phyloP scores from a whole-genome alignment of 2,329 filamentous ascomycete genomes.

The Diaporthe citriasiana region DNA sequence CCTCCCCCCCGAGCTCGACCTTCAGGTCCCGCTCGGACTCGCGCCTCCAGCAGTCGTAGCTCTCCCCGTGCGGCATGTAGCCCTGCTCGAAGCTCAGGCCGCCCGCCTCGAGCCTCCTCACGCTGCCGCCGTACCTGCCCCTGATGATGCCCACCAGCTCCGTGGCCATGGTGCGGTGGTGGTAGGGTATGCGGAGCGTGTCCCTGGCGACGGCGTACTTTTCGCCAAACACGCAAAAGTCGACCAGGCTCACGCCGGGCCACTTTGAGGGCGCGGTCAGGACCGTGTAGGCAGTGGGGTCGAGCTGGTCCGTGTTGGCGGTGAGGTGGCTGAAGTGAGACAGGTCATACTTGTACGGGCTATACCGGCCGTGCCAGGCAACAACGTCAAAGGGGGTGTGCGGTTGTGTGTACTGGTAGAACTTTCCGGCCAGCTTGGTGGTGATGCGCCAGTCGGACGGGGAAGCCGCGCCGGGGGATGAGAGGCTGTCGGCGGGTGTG shows the following conservation, averaged over 20 bases:
- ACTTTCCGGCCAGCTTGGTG: slow-evolving; percentile 71
- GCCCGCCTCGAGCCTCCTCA: slow-evolving; percentile 48
- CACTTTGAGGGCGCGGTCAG: slow-evolving; percentile 69
- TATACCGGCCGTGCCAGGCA: slow-evolving; percentile 76
- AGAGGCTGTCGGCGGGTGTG: slow-evolving; percentile 27
- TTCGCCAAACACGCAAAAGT: slow-evolving; percentile 75
- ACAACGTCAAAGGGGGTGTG: slow-evolving; percentile 77
- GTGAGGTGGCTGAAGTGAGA: slow-evolving; percentile 68
- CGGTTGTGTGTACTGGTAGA: slow-evolving; percentile 70
- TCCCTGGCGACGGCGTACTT: slow-evolving; percentile 71
- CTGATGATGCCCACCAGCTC: slow-evolving; percentile 64
- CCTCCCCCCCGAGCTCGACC: slow-evolving; percentile 45
- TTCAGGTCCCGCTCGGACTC: slow-evolving; percentile 45
- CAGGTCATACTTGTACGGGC: slow-evolving; percentile 62
- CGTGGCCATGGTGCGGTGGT: slow-evolving; percentile 68
- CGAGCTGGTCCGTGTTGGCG: slow-evolving; percentile 73
- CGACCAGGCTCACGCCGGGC: slow-evolving; percentile 67
- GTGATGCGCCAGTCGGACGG: slow-evolving; percentile 55
- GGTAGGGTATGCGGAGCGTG: slow-evolving; percentile 68
- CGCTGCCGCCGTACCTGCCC: slow-evolving; percentile 49
- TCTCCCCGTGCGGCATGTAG: slow-evolving; percentile 50
- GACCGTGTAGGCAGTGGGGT: slow-evolving; percentile 73
- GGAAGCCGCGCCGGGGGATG: not conserved
- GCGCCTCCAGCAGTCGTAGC: slow-evolving; percentile 46
- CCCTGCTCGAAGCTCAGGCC: slow-evolving; percentile 50